Percentiles rank a stretch among this genome's conserved stretches.
These are phyloP conservation scores for Ciborinia camelliae DNA, from an alignment of 2,329 filamentous ascomycete species.

Conservation along the genomic window DNA sequence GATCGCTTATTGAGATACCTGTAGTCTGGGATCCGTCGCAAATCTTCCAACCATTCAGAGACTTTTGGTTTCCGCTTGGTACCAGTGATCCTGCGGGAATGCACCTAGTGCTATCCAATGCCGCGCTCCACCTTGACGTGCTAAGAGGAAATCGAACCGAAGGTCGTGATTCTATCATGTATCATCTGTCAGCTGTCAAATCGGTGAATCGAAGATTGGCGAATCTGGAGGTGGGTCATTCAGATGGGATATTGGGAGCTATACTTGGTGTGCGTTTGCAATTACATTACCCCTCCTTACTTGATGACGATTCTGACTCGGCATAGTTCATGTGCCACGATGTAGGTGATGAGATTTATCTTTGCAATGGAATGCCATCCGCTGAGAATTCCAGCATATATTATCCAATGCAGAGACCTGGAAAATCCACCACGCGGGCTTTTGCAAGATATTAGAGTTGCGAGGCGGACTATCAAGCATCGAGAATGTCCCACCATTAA, in stretches of 20 bases:
- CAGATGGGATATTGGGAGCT: background rate
- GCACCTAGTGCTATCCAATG: constrained; percentile 2
- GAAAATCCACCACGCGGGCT: constrained; percentile 7
- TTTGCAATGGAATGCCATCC: background rate
- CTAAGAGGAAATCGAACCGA: background rate
- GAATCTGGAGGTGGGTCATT: background rate
- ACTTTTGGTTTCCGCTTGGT: constrained; percentile 9
- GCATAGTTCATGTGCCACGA: constrained; percentile 14
- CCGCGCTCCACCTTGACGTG: background rate
- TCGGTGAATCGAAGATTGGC: constrained; percentile 1
- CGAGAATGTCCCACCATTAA: background rate
- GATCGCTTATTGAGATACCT: background rate
- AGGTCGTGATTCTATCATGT: background rate
- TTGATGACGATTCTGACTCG: background rate
- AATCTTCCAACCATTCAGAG: background rate
- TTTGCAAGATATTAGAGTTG: background rate
- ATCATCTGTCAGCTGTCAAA: background rate
- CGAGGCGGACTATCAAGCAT: constrained; percentile 6
- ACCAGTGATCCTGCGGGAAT: background rate
- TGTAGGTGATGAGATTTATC: background rate
- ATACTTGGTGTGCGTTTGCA: background rate
- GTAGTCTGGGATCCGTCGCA: background rate
- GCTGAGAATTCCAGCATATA: background rate
- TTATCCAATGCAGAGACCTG: background rate
- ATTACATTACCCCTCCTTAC: no score